These are phyloP conservation scores for Xanthoconium stramineum DNA, from an alignment of 768 basidiomycete genomes.

Conservation along the genomic window DNA sequence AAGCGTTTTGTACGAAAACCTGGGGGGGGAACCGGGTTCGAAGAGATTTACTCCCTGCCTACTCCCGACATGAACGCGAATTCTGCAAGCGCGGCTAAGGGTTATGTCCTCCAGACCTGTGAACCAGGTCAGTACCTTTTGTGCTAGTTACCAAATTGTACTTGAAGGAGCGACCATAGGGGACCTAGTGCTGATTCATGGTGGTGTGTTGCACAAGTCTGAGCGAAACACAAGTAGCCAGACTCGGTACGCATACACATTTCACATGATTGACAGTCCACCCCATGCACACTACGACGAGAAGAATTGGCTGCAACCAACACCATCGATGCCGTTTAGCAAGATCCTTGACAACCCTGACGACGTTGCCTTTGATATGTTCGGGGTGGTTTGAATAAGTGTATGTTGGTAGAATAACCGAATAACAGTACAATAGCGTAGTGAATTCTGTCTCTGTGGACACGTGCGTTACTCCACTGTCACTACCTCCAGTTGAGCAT, in stretches of 20 bases:
- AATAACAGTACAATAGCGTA: not conserved
- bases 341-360: constrained; percentile 42
- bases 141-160: not conserved
- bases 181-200: constrained; percentile 92
- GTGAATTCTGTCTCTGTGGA: not conserved
- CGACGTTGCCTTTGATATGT: not conserved
- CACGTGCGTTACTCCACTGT: not conserved
- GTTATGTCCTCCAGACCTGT: constrained; percentile 69
- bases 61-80: not conserved
- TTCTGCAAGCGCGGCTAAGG: constrained; percentile 26
- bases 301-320: constrained; percentile 96
- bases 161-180: constrained; percentile 41
- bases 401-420: not conserved
- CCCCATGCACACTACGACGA: constrained; percentile 74
- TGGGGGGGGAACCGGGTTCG: constrained; percentile 82
- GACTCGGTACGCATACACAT: constrained; percentile 92
- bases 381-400: not conserved
- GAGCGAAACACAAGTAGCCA: constrained; percentile 78
- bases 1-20: constrained; percentile 84
- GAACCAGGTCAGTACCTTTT: constrained; percentile 52
- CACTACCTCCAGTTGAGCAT: constrained; percentile 29
- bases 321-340: constrained; percentile 76
- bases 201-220: constrained; percentile 88
- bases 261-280: constrained; percentile 86
- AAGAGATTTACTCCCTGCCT: constrained; percentile 45